Conservation (phyloP, 768 basidiomycete species). For the Leccinum truebloodii region DNA sequence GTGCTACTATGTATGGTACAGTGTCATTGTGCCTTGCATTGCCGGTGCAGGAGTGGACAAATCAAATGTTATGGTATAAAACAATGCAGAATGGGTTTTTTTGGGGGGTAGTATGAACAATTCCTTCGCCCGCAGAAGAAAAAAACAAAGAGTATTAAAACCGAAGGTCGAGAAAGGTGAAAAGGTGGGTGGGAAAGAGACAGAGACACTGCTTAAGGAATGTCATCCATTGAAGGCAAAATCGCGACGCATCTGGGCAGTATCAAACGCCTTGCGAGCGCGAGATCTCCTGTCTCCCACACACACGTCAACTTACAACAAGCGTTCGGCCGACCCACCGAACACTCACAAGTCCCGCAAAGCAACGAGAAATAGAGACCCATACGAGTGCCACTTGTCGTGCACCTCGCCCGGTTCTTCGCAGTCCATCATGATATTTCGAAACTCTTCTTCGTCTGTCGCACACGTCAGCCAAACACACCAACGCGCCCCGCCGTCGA, state of each 20-base stretch:
- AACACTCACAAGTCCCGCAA: conserved; percentile 20
- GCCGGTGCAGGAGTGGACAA: not conserved
- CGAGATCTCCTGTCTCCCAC: not conserved
- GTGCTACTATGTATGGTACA: conserved; percentile 15
- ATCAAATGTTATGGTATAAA: conserved; percentile 5
- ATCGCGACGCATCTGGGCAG: conserved; percentile 30
- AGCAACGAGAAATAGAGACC: conserved; percentile 20
- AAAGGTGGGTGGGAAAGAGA: not conserved
- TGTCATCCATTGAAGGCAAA: conserved; percentile 33
- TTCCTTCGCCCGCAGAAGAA: not conserved
- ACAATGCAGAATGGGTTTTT: conserved; percentile 5
- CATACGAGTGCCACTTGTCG: conserved; percentile 24
- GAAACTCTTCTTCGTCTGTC: conserved; percentile 19
- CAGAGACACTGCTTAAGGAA: too few species aligned
- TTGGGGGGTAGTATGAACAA: conserved; percentile 5
- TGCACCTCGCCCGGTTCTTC: conserved; percentile 16
- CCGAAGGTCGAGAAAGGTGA: not conserved
- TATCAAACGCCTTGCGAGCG: conserved; percentile 20
- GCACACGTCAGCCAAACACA: not conserved
- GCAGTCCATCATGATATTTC: conserved; percentile 16
- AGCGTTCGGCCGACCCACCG: not conserved
- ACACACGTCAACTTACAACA: not conserved
- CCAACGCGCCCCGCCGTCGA: not conserved
- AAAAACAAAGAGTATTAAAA: not conserved
- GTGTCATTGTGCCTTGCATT: conserved; percentile 1